Evolutionary conservation across 169 alveolate genomes (phyloP).

Genomic region (Sarcocystis neurona): DNA sequence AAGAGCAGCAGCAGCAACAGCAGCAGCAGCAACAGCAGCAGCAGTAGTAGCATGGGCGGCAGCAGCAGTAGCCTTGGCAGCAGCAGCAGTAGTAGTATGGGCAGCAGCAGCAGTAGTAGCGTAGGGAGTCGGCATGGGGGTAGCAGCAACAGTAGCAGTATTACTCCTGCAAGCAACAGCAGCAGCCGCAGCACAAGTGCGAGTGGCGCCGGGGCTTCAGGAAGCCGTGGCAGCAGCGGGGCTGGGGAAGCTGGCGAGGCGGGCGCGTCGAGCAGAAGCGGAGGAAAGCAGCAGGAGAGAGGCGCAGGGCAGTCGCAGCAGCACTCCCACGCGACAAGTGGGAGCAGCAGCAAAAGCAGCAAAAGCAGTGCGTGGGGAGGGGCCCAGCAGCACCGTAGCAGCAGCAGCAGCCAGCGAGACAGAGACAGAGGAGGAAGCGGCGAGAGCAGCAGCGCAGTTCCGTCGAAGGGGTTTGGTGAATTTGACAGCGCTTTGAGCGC

Average conservation of each 20-base stretch:
- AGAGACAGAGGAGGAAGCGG: neutral
- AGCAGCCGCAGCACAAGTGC: neutral
- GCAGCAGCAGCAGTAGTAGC: too few species aligned
- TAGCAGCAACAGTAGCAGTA: neutral
- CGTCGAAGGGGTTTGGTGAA: neutral
- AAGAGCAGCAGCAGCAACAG: neutral
- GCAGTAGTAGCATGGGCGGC: too few species aligned
- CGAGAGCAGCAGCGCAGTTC: neutral
- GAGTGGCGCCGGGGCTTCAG: neutral
- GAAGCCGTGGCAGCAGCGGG: neutral
- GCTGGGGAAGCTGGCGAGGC: neutral
- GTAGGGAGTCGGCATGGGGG: too few species aligned
- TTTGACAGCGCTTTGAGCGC: constrained; percentile 45
- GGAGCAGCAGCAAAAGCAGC: neutral
- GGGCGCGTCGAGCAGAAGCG: neutral
- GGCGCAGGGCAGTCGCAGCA: neutral
- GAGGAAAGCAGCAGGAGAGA: neutral
- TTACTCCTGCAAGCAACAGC: neutral
- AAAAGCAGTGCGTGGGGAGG: too few species aligned
- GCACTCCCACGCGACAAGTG: too few species aligned
- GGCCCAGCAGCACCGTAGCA: too few species aligned
- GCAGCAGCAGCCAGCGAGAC: neutral
- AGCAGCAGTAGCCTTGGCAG: too few species aligned
- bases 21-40: neutral
- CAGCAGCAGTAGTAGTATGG: too few species aligned